Base-by-base conservation (phyloP, 495 filamentous ascomycete genomes). In the Aspergillus kassunensis region DNA sequence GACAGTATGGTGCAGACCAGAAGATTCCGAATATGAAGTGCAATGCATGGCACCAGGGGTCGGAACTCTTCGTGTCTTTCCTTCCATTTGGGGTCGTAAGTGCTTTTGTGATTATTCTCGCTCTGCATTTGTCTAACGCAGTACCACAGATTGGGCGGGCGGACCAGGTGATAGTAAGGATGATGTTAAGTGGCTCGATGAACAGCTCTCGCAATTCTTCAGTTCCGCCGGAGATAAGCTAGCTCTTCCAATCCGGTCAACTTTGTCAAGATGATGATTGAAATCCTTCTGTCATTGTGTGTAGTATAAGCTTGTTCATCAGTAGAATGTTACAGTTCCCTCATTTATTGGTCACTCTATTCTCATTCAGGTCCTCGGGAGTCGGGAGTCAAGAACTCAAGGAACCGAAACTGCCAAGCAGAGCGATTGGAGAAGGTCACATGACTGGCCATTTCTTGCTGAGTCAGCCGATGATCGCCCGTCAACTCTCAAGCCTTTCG, bases 11-110 rank as follows among this genome's bases (percentile, higher is more conserved):
- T 33, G 7, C 45, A 81, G 80, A 19, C 81, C 84, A 1, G 83
- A 88, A 56, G 84, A 89, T 48, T 87, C 84, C 0, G 78, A 83
- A 53, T 81, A 81, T 57, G 85, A 89, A 57, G 82, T 87, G 29
- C 67, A 68, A 34, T 79, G 77, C 47, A 87, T 88, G 84, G 70
- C 63, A 27, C 69, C 77, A 1, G 83, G 81, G 0, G 62, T 86
- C 49, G 85, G 85, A 9, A 71, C 76, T 49, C 64, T 84, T 43
- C 68, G 69, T 12, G 54, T 75, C 1, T 81, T 86, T 49, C 83
- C 82, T 16, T 82, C 79, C 0, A 80, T 88, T 19, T 88, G 83
- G 83, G 86, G 86, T 1, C 85, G 87, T 73, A 58, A 73, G 71
- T 67, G 73, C 69, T 56, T 36, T 51, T 18, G 12, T 9, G 9